A percentile compares a stretch with the other conserved stretches of the same genome.
phyloP scores from a whole-genome alignment of 805 yeast species.

The Schizosaccharomyces cryophilus region DNA sequence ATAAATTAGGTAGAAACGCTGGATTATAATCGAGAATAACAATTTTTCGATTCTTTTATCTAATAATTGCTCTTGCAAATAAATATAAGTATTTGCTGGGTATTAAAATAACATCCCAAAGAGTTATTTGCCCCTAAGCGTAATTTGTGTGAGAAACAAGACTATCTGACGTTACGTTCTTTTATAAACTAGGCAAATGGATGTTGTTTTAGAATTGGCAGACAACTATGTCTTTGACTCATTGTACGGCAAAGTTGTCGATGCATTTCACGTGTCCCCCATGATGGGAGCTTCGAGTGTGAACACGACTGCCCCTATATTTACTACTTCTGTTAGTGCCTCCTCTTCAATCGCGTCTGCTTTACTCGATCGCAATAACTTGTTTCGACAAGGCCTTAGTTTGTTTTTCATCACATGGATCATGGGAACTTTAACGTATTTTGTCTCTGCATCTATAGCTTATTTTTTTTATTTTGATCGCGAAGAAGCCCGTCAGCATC shows the following conservation, averaged over 20 bases:
- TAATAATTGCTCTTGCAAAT: too few species aligned
- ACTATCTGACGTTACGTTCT: not conserved
- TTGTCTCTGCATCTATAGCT: conserved; percentile 50
- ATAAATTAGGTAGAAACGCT: too few species aligned
- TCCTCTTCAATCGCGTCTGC: not conserved
- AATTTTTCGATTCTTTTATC: too few species aligned
- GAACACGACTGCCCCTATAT: not conserved
- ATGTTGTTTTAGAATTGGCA: conserved; percentile 58
- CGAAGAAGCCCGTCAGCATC: conserved; percentile 70
- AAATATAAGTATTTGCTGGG: too few species aligned
- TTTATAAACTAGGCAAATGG: conserved; percentile 31
- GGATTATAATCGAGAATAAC: too few species aligned
- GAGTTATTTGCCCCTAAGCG: too few species aligned
- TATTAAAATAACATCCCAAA: too few species aligned
- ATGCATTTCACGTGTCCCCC: conserved; percentile 10
- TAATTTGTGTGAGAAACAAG: too few species aligned
- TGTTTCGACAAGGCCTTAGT: conserved; percentile 45
- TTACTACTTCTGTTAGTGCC: not conserved
- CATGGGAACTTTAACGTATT: conserved; percentile 71
- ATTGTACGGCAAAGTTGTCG: conserved; percentile 29
- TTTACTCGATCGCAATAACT: conserved; percentile 40
- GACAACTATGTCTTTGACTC: conserved; percentile 66
- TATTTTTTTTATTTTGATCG: conserved; percentile 64
- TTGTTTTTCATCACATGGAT: conserved; percentile 44
- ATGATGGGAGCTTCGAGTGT: not conserved